Evolutionary conservation across 345 rosid genomes (phyloP).

Genomic region (Syzygium grande): DNA sequence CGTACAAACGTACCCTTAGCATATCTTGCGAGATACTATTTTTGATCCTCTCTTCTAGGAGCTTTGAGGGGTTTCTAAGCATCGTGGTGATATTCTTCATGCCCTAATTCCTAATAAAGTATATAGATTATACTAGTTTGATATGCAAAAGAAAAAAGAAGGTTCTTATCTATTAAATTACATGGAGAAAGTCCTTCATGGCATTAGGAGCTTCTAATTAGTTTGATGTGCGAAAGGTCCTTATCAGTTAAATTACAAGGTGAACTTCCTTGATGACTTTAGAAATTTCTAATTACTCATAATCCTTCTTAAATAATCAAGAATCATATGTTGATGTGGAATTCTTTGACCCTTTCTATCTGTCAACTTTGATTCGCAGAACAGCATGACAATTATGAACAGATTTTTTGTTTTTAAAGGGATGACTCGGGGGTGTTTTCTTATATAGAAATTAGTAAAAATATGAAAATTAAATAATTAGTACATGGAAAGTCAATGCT

Average conservation of each 20-base stretch:
- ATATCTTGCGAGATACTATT: too few species aligned
- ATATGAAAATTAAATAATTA: neutral
- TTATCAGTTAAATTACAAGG: neutral
- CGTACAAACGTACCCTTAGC: too few species aligned
- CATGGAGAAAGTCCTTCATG: neutral
- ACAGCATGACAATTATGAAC: neutral
- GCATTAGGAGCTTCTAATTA: neutral
- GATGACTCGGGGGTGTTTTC: neutral
- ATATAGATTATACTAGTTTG: neutral
- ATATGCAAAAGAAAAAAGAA: neutral
- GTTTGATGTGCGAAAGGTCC: neutral
- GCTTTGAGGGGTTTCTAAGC: neutral
- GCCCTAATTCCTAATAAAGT: neutral
- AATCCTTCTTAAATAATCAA: neutral
- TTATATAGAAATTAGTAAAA: neutral
- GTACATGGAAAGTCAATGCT: neutral
- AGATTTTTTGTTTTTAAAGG: neutral
- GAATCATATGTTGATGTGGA: neutral
- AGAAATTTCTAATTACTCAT: neutral
- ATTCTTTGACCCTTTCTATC: neutral
- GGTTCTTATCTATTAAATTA: neutral
- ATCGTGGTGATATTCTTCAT: neutral
- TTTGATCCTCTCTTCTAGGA: neutral
- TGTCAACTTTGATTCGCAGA: neutral
- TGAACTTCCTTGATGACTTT: neutral